Conservation (phyloP, 2,329 filamentous ascomycete genomes). For the Trichoderma semiorbis region DNA sequence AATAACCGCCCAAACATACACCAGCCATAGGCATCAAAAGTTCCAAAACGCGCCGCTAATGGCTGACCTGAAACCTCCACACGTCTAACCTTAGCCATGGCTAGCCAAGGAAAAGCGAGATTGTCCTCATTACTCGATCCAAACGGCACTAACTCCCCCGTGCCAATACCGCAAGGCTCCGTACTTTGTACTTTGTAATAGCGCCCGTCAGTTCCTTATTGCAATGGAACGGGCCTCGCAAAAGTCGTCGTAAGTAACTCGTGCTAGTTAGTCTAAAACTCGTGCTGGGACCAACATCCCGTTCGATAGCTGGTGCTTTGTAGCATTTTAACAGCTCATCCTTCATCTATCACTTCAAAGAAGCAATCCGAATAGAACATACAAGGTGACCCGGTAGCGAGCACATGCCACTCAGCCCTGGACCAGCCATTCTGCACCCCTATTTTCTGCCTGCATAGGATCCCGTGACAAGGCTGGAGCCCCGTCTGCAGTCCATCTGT, state of each 20-base stretch:
- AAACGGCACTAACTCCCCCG: conserved; percentile 7
- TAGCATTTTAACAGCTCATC: conserved; percentile 2
- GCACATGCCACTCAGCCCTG: neutral
- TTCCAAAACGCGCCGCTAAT: neutral
- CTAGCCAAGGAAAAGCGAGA: conserved; percentile 7
- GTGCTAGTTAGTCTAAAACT: conserved; percentile 8
- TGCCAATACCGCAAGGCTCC: neutral
- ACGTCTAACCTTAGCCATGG: neutral
- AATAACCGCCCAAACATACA: neutral
- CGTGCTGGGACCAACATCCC: conserved; percentile 5
- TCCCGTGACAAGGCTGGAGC: conserved; percentile 20
- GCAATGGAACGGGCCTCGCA: neutral
- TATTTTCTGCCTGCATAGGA: neutral
- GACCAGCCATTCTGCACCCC: conserved; percentile 6
- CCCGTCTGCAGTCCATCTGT: neutral
- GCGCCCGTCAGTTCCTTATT: conserved; percentile 9
- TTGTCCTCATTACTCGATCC: conserved; percentile 8
- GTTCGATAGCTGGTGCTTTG: neutral
- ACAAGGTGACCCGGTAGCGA: neutral
- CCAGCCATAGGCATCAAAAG: neutral
- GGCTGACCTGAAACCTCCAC: conserved; percentile 14
- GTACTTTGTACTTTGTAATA: conserved; percentile 7
- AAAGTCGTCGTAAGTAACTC: neutral
- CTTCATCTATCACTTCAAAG: neutral
- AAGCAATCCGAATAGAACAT: neutral